phyloP scores from a whole-genome alignment of 768 basidiomycete genomes.

The Mycena galopus region DNA sequence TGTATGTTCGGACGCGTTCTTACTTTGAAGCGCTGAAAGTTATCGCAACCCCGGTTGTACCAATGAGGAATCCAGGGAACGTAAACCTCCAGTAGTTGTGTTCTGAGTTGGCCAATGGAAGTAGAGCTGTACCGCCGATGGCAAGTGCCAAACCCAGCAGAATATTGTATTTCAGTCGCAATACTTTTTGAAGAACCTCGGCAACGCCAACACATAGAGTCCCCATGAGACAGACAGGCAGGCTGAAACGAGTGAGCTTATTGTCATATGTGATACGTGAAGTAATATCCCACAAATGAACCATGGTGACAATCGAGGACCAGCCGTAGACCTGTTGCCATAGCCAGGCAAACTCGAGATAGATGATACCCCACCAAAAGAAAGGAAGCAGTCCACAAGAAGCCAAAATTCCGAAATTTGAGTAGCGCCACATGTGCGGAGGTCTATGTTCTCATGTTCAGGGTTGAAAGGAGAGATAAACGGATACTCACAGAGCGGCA shows the following conservation, averaged over 20 bases:
- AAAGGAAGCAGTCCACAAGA: slow-evolving; percentile 53
- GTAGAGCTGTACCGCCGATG: background rate
- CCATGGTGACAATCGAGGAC: slow-evolving; percentile 53
- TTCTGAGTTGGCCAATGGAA: background rate
- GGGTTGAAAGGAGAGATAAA: too few species aligned
- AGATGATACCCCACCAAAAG: slow-evolving; percentile 57
- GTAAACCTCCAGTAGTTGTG: background rate
- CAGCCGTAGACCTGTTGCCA: slow-evolving; percentile 60
- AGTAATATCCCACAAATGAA: slow-evolving; percentile 61
- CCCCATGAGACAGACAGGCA: background rate
- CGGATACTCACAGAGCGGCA: too few species aligned
- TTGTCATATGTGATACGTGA: too few species aligned
- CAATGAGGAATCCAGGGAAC: background rate
- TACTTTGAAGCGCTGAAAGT: background rate
- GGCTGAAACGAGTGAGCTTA: background rate
- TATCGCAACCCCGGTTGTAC: background rate
- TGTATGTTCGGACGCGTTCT: too few species aligned
- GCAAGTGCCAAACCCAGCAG: background rate
- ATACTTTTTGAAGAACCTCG: background rate
- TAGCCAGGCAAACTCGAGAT: slow-evolving; percentile 50
- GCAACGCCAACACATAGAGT: background rate
- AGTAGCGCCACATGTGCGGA: slow-evolving; percentile 11
- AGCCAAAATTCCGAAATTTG: slow-evolving; percentile 59
- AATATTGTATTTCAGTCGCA: background rate
- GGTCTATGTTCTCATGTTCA: too few species aligned